phyloP scores from a whole-genome alignment of 1,284 basidiomycete species.

The Mycena sp. region DNA sequence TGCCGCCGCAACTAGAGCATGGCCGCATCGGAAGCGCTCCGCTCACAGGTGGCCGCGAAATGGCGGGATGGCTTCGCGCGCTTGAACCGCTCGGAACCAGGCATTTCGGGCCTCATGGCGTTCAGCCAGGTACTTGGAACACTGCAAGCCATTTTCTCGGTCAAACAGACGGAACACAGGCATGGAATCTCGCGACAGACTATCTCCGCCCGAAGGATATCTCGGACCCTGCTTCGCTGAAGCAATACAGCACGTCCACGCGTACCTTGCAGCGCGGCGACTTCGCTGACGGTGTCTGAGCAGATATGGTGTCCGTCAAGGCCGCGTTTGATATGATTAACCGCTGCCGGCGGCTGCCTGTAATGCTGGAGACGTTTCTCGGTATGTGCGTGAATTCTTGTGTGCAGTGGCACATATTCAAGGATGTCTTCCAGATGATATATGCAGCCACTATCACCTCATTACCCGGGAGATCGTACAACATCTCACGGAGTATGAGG shows the following conservation, averaged over 20 bases:
- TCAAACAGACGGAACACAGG: conserved; percentile 50
- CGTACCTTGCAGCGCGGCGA: too few species aligned
- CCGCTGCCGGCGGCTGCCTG: conserved; percentile 64
- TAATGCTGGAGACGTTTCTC: conserved; percentile 72
- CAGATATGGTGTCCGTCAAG: conserved; percentile 60
- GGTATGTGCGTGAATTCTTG: conserved; percentile 50
- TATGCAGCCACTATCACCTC: conserved; percentile 66
- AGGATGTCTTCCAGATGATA: conserved; percentile 58
- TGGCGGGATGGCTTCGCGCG: conserved; percentile 77
- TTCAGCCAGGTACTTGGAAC: conserved; percentile 69
- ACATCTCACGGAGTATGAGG: conserved; percentile 70
- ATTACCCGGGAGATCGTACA: conserved; percentile 66
- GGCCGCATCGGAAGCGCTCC: too few species aligned
- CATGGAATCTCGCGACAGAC: conserved; percentile 67
- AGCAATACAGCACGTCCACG: conserved; percentile 35
- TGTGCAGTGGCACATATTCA: conserved; percentile 19
- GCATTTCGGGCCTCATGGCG: conserved; percentile 70
- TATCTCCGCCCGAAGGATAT: conserved; percentile 69
- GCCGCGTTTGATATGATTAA: conserved; percentile 65
- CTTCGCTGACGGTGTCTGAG: conserved; percentile 8
- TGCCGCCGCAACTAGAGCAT: too few species aligned
- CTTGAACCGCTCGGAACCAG: conserved; percentile 68
- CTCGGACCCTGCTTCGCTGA: conserved; percentile 32
- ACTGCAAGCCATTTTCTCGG: background rate
- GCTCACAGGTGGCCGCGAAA: conserved; percentile 70